Evolutionary conservation across 768 basidiomycete genomes (phyloP).

Genomic region (Tubosaeta brunneosetosa): DNA sequence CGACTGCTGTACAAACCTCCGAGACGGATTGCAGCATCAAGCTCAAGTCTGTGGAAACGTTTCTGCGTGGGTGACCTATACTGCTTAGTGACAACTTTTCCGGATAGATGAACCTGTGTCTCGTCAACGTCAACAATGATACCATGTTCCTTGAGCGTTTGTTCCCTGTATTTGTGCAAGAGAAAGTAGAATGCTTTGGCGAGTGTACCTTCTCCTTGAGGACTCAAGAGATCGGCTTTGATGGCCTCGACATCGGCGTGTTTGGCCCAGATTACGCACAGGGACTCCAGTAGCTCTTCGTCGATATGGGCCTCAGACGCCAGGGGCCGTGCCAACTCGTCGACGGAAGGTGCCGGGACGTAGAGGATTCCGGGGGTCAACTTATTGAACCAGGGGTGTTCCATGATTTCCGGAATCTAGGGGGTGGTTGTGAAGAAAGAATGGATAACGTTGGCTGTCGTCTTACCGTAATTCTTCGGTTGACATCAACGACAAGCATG

Average conservation of each 20-base stretch:
- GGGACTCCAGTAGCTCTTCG: constrained; percentile 67
- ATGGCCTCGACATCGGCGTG: constrained; percentile 59
- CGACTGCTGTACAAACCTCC: constrained; percentile 21
- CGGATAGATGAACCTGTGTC: constrained; percentile 10
- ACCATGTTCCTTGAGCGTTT: constrained; percentile 51
- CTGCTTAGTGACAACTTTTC: constrained; percentile 36
- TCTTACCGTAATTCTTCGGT: constrained; percentile 72
- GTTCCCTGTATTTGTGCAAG: constrained; percentile 70
- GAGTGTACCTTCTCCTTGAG: constrained; percentile 63
- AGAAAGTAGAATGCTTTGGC: constrained; percentile 91
- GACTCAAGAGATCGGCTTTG: constrained; percentile 62
- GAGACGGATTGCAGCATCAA: constrained; percentile 4
- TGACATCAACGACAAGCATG: constrained; percentile 87
- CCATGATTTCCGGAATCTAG: constrained; percentile 82
- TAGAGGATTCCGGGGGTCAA: constrained; percentile 45
- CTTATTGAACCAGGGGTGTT: constrained; percentile 78
- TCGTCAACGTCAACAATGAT: constrained; percentile 36
- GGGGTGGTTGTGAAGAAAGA: constrained; percentile 2
- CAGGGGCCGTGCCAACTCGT: constrained; percentile 66
- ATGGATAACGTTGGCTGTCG: neutral
- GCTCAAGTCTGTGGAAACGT: constrained; percentile 19
- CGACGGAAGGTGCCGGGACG: constrained; percentile 55
- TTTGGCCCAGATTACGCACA: constrained; percentile 81
- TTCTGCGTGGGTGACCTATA: constrained; percentile 39
- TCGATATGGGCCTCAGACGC: constrained; percentile 67